Percentiles rank a stretch among this genome's conserved stretches.
These are phyloP conservation scores for Massospora cicadina DNA, from an alignment of 371 early-diverging fungal species.

Conservation along the genomic window DNA sequence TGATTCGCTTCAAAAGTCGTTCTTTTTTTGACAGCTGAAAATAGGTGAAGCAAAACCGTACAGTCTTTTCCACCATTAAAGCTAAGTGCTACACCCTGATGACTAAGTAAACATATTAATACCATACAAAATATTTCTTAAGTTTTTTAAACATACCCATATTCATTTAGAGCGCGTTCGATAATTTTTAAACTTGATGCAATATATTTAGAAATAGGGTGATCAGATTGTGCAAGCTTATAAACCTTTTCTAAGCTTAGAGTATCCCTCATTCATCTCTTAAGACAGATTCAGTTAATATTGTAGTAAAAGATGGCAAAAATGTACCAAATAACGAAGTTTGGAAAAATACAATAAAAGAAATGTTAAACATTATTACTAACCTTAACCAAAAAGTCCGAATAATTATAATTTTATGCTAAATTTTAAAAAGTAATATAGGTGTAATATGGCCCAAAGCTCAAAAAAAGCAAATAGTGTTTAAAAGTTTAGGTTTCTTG, in stretches of 20 bases:
- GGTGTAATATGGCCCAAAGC: too few relatives aligned
- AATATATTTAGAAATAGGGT: slow-evolving; percentile 8
- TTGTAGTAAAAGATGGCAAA: too few relatives aligned
- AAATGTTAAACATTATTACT: too few relatives aligned
- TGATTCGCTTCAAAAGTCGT: slow-evolving; percentile 1
- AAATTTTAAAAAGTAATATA: too few relatives aligned
- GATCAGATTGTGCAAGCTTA: slow-evolving; percentile 1
- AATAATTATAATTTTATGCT: too few relatives aligned
- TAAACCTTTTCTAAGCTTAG: not conserved
- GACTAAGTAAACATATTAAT: slow-evolving; percentile 17
- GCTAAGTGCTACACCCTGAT: slow-evolving; percentile 43
- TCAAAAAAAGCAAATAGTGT: too few relatives aligned
- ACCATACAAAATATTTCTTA: not conserved
- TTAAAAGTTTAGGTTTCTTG: too few relatives aligned
- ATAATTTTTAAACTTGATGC: slow-evolving; percentile 35
- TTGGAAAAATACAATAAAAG: too few relatives aligned
- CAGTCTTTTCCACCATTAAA: slow-evolving; percentile 98
- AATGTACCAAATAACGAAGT: too few relatives aligned
- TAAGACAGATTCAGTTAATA: not conserved
- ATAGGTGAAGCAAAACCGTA: slow-evolving; percentile 74
- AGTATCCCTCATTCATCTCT: not conserved
- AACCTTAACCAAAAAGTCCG: too few relatives aligned
- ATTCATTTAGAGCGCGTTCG: slow-evolving; percentile 37
- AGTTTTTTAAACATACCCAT: slow-evolving; percentile 31
- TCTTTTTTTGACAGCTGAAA: slow-evolving; percentile 36